A percentile compares a stretch with the other conserved stretches of the same genome.
Evolutionary conservation across 805 yeast species (phyloP).

Genomic region (Saccharomycopsis schoenii): DNA sequence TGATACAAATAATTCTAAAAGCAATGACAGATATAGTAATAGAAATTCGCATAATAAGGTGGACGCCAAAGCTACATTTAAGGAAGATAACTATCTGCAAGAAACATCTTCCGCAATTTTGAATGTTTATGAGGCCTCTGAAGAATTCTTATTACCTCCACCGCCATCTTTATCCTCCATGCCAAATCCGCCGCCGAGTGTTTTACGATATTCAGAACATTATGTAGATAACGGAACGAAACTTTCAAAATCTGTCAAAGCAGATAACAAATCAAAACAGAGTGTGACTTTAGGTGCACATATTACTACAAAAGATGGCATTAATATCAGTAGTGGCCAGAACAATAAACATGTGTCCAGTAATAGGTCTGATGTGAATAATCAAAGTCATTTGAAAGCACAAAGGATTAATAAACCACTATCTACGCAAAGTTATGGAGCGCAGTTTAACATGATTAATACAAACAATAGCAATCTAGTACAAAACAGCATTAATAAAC

Average conservation of each 20-base stretch:
- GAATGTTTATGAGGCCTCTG: neutral
- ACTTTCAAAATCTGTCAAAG: neutral
- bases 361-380: neutral
- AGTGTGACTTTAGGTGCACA: neutral
- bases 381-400: neutral
- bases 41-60: neutral
- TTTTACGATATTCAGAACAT: slow-evolving; percentile 4
- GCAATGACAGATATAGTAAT: neutral
- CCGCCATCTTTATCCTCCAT: slow-evolving; percentile 12
- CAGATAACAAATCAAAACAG: neutral
- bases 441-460: neutral
- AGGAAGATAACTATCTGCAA: neutral
- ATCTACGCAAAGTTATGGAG: neutral
- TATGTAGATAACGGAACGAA: slow-evolving; percentile 1
- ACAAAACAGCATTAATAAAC: neutral
- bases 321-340: neutral
- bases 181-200: slow-evolving; percentile 19
- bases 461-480: neutral
- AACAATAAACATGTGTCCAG: neutral
- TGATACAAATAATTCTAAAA: neutral
- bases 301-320: neutral
- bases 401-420: neutral
- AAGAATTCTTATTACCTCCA: slow-evolving; percentile 5
- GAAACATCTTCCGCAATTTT: neutral
- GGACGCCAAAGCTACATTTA: neutral